These are phyloP conservation scores for Drechslerella coelobrocha DNA, from an alignment of 2,329 filamentous ascomycete species.

Conservation along the genomic window DNA sequence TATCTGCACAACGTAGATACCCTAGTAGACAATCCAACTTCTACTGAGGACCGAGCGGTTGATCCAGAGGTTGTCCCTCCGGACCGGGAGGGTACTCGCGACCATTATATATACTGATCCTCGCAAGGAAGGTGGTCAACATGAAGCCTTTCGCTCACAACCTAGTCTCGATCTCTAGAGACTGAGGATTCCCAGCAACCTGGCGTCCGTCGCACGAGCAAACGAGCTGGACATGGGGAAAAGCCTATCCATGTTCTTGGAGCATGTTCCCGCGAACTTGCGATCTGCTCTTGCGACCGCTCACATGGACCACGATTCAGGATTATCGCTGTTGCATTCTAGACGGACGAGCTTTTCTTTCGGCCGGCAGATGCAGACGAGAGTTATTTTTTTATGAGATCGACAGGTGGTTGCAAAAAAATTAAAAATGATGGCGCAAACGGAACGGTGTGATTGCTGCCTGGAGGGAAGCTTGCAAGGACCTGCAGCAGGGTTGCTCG, in stretches of 20 bases:
- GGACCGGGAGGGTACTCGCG: not conserved
- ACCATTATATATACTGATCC: constrained; percentile 23
- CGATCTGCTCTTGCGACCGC: not conserved
- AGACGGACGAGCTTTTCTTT: too few species aligned
- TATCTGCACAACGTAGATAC: too few species aligned
- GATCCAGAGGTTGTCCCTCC: too few species aligned
- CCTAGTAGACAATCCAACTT: too few species aligned
- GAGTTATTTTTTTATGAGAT: constrained; percentile 16
- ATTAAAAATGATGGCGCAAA: constrained; percentile 11
- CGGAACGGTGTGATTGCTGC: constrained; percentile 43
- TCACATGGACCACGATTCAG: too few species aligned
- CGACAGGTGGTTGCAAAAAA: constrained; percentile 31
- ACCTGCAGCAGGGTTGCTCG: not conserved
- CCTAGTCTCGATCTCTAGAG: not conserved
- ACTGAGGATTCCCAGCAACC: not conserved
- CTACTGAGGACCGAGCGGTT: too few species aligned
- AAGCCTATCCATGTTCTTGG: not conserved
- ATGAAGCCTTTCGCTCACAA: too few species aligned
- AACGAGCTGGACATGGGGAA: not conserved
- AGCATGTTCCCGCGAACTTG: not conserved
- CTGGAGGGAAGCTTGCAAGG: constrained; percentile 1
- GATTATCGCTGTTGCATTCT: too few species aligned
- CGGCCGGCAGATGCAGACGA: not conserved
- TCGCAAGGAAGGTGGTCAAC: not conserved
- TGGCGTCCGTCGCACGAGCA: not conserved